phyloP scores from a whole-genome alignment of 139 green algal genomes.

The Trebouxia sp. region DNA sequence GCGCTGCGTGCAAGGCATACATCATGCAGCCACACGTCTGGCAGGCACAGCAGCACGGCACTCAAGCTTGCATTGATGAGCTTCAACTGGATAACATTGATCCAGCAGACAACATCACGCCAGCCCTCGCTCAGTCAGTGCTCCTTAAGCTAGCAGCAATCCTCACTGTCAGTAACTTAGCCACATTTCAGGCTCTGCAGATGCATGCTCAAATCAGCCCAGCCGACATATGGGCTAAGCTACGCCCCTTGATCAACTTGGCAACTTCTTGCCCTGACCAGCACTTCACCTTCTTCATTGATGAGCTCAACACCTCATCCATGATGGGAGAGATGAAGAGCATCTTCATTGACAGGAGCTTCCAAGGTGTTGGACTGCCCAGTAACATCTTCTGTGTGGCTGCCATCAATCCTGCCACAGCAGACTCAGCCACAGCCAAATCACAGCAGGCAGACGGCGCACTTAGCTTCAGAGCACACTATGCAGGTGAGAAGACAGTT shows the following conservation, averaged over 20 bases:
- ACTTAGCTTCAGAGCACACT: background rate
- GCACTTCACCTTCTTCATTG: conserved; percentile 14
- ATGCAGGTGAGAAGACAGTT: too few relatives aligned
- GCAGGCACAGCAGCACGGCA: background rate
- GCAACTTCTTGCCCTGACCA: background rate
- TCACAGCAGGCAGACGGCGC: background rate
- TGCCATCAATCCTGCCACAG: background rate
- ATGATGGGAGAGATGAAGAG: conserved; percentile 22
- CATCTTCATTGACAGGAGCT: conserved; percentile 16
- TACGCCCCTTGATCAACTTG: background rate
- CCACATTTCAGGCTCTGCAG: conserved; percentile 2
- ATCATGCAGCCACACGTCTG: background rate
- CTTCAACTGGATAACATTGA: background rate
- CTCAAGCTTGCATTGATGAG: background rate
- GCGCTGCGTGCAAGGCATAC: background rate
- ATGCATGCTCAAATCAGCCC: background rate
- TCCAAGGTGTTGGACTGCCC: background rate
- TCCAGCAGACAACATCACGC: background rate
- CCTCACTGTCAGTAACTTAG: background rate
- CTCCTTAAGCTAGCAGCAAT: background rate
- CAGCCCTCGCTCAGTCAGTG: background rate
- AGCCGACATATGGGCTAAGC: conserved; percentile 5
- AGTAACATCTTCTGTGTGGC: conserved; percentile 20
- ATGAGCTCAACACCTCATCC: conserved; percentile 15
- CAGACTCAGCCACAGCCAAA: background rate